Conservation (phyloP, 805 yeast species). For the Candida schatavii region DNA sequence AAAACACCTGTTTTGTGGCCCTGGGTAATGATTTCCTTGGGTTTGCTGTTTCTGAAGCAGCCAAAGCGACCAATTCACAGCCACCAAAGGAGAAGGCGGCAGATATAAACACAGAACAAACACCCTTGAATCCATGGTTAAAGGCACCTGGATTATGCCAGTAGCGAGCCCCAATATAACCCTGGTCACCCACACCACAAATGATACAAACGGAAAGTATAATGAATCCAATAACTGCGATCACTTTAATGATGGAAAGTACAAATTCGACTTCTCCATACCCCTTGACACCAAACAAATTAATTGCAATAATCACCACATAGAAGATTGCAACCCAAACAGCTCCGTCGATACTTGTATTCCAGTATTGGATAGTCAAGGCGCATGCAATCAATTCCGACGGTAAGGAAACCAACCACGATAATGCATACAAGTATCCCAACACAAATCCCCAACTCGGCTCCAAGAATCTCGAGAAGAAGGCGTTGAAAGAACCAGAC, state of each 20-base stretch:
- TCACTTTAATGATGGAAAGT: slow-evolving; percentile 24
- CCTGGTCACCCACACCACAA: slow-evolving; percentile 42
- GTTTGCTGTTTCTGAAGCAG: slow-evolving; percentile 55
- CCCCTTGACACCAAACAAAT: slow-evolving; percentile 34
- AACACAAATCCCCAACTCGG: slow-evolving; percentile 56
- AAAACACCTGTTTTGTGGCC: slow-evolving; percentile 54
- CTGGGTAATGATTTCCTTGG: slow-evolving; percentile 57
- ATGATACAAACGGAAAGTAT: slow-evolving; percentile 33
- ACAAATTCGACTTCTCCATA: slow-evolving; percentile 26
- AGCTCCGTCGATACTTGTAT: slow-evolving; percentile 27
- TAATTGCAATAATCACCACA: slow-evolving; percentile 29
- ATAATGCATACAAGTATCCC: slow-evolving; percentile 34
- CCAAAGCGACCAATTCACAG: slow-evolving; percentile 56
- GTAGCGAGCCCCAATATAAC: slow-evolving; percentile 49
- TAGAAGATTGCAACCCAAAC: slow-evolving; percentile 38
- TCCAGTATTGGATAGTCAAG: slow-evolving; percentile 36
- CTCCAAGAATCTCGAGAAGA: slow-evolving; percentile 50
- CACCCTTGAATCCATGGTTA: slow-evolving; percentile 53
- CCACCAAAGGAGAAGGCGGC: slow-evolving; percentile 65
- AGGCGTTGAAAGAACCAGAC: slow-evolving; percentile 51
- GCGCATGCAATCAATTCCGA: slow-evolving; percentile 34
- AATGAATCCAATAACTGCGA: slow-evolving; percentile 25
- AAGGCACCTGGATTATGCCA: slow-evolving; percentile 58
- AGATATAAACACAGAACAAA: slow-evolving; percentile 49
- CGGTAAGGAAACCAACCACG: slow-evolving; percentile 33